A percentile compares a stretch with the other conserved stretches of the same genome.
Evolutionary conservation across 2,329 filamentous ascomycete genomes (phyloP).

Genomic region (Aspergillus latus): DNA sequence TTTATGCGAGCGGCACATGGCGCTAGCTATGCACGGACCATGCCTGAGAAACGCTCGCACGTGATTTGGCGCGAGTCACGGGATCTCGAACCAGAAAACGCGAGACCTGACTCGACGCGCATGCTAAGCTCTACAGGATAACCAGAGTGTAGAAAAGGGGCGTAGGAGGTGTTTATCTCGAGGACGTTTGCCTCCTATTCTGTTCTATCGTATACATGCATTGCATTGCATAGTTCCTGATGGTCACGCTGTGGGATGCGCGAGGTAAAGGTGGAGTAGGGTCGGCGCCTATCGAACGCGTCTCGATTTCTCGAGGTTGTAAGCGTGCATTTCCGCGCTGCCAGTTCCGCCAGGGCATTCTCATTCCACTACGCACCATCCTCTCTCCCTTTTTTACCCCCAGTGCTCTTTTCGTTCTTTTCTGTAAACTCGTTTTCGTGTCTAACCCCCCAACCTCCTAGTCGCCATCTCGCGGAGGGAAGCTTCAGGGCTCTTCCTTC

Average conservation of each 20-base stretch:
- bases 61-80: slow-evolving; percentile 24
- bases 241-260: slow-evolving; percentile 20
- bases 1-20: slow-evolving; percentile 19
- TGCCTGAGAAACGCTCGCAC: slow-evolving; percentile 10
- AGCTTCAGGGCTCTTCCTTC: slow-evolving; percentile 21
- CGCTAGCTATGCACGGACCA: slow-evolving; percentile 8
- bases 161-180: background rate
- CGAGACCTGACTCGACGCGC: slow-evolving; percentile 25
- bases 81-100: slow-evolving; percentile 23
- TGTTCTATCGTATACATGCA: slow-evolving; percentile 12
- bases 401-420: slow-evolving; percentile 26
- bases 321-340: slow-evolving; percentile 43
- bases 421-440: slow-evolving; percentile 24
- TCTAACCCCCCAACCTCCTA: slow-evolving; percentile 24
- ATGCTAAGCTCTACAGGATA: background rate
- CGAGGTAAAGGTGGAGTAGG: slow-evolving; percentile 32
- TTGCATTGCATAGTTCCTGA: slow-evolving; percentile 19
- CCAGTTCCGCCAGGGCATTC: slow-evolving; percentile 36
- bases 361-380: slow-evolving; percentile 38
- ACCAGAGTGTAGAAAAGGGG: background rate
- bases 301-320: slow-evolving; percentile 32
- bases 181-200: background rate
- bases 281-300: slow-evolving; percentile 42
- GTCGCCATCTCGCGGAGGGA: slow-evolving; percentile 19
- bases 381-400: slow-evolving; percentile 24